These are phyloP conservation scores for Novymonas esmeraldas DNA, from an alignment of 208 protist species.

Conservation along the genomic window DNA sequence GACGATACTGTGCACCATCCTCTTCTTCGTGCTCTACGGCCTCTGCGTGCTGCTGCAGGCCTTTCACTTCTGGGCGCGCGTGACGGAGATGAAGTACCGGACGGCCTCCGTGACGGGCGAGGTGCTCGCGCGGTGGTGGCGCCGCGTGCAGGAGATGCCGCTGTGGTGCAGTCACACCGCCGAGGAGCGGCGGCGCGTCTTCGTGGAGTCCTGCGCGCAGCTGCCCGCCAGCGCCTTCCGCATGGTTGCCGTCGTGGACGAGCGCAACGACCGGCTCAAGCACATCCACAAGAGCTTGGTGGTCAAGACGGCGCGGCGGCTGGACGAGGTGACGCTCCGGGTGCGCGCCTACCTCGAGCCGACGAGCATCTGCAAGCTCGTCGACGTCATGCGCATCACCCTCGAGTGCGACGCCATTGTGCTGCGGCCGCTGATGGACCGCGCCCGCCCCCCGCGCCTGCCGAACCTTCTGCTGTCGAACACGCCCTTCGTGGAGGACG, in stretches of 20 bases:
- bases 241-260: slow-evolving; percentile 73
- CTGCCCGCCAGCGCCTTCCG: slow-evolving; percentile 74
- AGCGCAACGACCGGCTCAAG: slow-evolving; percentile 67
- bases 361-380: slow-evolving; percentile 74
- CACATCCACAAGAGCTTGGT: slow-evolving; percentile 79
- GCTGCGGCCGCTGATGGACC: slow-evolving; percentile 68
- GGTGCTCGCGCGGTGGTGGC: slow-evolving; percentile 65
- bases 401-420: slow-evolving; percentile 78
- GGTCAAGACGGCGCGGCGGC: slow-evolving; percentile 58
- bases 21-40: slow-evolving; percentile 72
- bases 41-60: slow-evolving; percentile 62
- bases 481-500: slow-evolving; percentile 61
- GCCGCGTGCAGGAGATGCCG: slow-evolving; percentile 53
- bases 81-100: slow-evolving; percentile 78
- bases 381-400: slow-evolving; percentile 79
- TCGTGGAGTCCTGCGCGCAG: slow-evolving; percentile 66
- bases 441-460: slow-evolving; percentile 68
- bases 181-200: slow-evolving; percentile 63
- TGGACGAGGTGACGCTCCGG: slow-evolving; percentile 69
- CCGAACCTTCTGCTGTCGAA: slow-evolving; percentile 57
- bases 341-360: slow-evolving; percentile 76
- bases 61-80: slow-evolving; percentile 75
- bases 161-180: slow-evolving; percentile 46
- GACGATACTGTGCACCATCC: slow-evolving; percentile 55
- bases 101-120: slow-evolving; percentile 61